Evolutionary conservation across 2,329 filamentous ascomycete species (phyloP).

Genomic region (Xylariaceae sp.): DNA sequence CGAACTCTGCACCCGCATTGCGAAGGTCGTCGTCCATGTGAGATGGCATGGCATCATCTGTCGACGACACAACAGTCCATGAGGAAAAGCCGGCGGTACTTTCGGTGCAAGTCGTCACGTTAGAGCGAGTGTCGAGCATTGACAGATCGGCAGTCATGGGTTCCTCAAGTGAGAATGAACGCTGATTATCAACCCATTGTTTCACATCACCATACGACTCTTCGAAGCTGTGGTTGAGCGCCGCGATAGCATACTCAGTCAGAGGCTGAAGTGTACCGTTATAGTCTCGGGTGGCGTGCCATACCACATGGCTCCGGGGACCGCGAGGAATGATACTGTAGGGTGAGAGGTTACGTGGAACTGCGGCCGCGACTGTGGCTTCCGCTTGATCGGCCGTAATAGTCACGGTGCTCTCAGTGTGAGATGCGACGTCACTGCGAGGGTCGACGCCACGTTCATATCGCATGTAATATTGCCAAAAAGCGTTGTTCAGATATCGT

Average conservation of each 20-base stretch:
- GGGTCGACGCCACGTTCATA: neutral
- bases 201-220: slow-evolving; percentile 11
- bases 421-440: slow-evolving; percentile 2
- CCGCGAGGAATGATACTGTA: neutral
- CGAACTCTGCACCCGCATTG: slow-evolving; percentile 14
- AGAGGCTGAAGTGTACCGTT: slow-evolving; percentile 7
- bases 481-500: neutral
- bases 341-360: neutral
- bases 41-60: neutral
- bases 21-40: slow-evolving; percentile 9
- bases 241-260: slow-evolving; percentile 18
- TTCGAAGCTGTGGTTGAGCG: slow-evolving; percentile 11
- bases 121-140: slow-evolving; percentile 7
- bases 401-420: slow-evolving; percentile 13
- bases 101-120: slow-evolving; percentile 9
- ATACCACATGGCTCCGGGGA: neutral
- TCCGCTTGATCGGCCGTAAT: slow-evolving; percentile 1
- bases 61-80: slow-evolving; percentile 2
- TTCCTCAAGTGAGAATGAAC: slow-evolving; percentile 2
- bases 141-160: slow-evolving; percentile 9
- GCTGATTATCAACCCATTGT: slow-evolving; percentile 16
- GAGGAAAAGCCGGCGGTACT: slow-evolving; percentile 13
- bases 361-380: neutral
- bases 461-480: neutral
- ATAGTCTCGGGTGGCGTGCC: slow-evolving; percentile 12